phyloP scores from a whole-genome alignment of 1,284 basidiomycete species.

The Phylloboletellus chloephorus region DNA sequence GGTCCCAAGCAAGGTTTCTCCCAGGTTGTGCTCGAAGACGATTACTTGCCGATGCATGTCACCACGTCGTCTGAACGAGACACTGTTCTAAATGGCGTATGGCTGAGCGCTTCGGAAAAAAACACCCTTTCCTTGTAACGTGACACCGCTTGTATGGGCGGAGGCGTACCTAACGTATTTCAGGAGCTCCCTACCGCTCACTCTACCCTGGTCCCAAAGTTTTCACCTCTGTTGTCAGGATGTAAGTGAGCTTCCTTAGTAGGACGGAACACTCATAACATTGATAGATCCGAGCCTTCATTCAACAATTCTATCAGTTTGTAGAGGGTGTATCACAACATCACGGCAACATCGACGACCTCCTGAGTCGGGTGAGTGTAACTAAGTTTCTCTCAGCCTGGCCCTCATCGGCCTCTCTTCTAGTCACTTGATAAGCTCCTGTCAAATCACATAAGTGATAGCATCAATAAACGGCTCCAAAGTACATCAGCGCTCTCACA shows the following conservation, averaged over 20 bases:
- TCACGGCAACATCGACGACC: conserved; percentile 87
- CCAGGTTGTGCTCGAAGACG: conserved; percentile 85
- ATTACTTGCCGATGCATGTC: conserved; percentile 88
- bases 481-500: conserved; percentile 84
- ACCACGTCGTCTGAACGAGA: conserved; percentile 69
- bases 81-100: conserved; percentile 78
- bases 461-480: conserved; percentile 69
- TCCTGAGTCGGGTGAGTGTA: conserved; percentile 72
- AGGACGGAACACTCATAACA: neutral
- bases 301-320: conserved; percentile 96
- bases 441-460: conserved; percentile 74
- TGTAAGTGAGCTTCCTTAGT: conserved; percentile 37
- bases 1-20: conserved; percentile 1
- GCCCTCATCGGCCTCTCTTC: neutral
- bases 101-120: conserved; percentile 71
- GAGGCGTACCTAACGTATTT: conserved; percentile 7
- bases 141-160: conserved; percentile 6
- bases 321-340: conserved; percentile 92
- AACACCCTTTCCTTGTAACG: conserved; percentile 59
- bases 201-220: conserved; percentile 91
- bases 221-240: conserved; percentile 96
- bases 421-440: conserved; percentile 88
- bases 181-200: conserved; percentile 69
- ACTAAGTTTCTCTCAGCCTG: neutral
- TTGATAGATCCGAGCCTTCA: conserved; percentile 78